These are phyloP conservation scores for Metahyphopichia silvanorum DNA, from an alignment of 805 yeast species.

Conservation along the genomic window DNA sequence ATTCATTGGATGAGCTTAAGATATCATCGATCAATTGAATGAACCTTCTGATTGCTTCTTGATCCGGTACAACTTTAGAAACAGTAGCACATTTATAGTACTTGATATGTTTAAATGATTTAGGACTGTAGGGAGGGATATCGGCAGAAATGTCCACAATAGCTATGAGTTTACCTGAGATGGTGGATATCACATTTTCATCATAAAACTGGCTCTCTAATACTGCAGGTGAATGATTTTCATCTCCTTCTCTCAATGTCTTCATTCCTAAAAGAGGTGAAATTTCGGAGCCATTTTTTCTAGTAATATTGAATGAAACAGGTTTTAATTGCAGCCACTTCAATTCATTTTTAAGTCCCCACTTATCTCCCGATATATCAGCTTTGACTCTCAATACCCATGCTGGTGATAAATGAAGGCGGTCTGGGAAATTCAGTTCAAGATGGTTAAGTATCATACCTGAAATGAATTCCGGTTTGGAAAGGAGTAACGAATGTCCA, in stretches of 20 bases:
- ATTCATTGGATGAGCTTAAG: conserved; percentile 17
- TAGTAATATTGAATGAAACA: conserved; percentile 43
- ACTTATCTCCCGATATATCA: conserved; percentile 62
- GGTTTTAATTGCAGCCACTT: conserved; percentile 63
- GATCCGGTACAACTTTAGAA: conserved; percentile 71
- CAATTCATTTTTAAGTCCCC: conserved; percentile 74
- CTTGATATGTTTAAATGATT: conserved; percentile 46
- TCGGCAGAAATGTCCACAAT: conserved; percentile 69
- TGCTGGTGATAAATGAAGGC: conserved; percentile 57
- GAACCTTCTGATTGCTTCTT: conserved; percentile 54
- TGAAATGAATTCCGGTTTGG: conserved; percentile 60
- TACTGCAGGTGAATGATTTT: conserved; percentile 52
- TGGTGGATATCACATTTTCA: conserved; percentile 4
- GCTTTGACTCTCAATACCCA: conserved; percentile 71
- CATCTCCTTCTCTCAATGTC: conserved; percentile 65
- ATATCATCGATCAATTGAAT: conserved; percentile 51
- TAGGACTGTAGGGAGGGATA: conserved; percentile 69
- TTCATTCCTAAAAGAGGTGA: conserved; percentile 69
- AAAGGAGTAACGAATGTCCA: conserved; percentile 64
- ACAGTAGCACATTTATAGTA: conserved; percentile 77
- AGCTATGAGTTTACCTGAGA: conserved; percentile 45
- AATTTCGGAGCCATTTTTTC: conserved; percentile 24
- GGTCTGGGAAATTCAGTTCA: conserved; percentile 42
- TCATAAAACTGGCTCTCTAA: conserved; percentile 46
- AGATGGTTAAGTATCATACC: conserved; percentile 61